Evolutionary conservation across 75 land plant genomes (phyloP).

Genomic region (Pseudotsuga menziesii): DNA sequence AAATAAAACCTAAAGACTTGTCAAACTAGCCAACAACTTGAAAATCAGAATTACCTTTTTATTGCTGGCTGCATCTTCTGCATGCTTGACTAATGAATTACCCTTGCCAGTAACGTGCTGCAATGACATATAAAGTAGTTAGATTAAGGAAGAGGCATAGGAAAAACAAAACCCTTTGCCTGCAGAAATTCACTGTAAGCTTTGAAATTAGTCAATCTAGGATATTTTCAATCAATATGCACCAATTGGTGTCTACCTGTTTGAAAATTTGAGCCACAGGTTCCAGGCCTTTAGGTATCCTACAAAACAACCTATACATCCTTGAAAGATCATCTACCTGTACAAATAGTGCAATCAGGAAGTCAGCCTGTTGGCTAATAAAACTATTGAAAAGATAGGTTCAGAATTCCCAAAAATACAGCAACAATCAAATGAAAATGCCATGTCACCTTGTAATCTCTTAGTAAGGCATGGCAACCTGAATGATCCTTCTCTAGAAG

Average conservation of each 20-base stretch:
- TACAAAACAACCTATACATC: too few species aligned
- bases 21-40: too few species aligned
- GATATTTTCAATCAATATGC: background rate
- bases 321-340: too few species aligned
- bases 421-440: too few species aligned
- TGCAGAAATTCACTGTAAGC: conserved; percentile 78
- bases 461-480: conserved; percentile 84
- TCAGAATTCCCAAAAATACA: too few species aligned
- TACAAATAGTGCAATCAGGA: too few species aligned
- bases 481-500: conserved; percentile 96
- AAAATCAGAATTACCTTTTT: conserved; percentile 60
- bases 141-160: background rate
- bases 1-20: too few species aligned
- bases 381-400: too few species aligned
- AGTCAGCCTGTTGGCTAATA: too few species aligned
- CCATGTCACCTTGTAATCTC: conserved; percentile 98
- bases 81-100: conserved; percentile 85
- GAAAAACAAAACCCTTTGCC: conserved; percentile 44
- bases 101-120: conserved; percentile 98
- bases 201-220: conserved; percentile 52
- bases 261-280: too few species aligned
- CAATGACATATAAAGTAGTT: conserved; percentile 2
- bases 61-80: conserved; percentile 93
- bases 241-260: background rate
- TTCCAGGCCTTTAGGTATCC: too few species aligned